Base-by-base conservation (phyloP, 495 filamentous ascomycete species). In the Aspergillus conjunctus region DNA sequence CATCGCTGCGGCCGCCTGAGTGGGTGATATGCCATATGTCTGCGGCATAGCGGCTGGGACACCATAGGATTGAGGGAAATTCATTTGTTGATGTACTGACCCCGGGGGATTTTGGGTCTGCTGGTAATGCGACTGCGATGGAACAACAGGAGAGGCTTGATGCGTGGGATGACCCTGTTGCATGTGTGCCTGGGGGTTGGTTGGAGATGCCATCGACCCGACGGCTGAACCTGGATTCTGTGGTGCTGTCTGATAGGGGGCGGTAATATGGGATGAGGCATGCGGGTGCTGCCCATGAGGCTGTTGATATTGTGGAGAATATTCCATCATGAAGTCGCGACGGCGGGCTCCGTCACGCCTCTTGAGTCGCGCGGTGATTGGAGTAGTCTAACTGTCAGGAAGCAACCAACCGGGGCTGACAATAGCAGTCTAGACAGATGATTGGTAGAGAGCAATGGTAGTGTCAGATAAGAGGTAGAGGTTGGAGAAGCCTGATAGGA, bases 231-330 rank as follows among this genome's bases (percentile, higher is more conserved):
- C 79, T 37, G 79, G 61, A 54, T 80, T 81, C 34, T 73, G 79
- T 30, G 80, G 74, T 12, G 73, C 73, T 53, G 71, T 68, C 67
- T 79, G 79, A 60, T 82, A 83, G 22, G 74, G 68, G 45, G 74
- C 78, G 58, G 79, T 63, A 58, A 83, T 77, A 62, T 84, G 81
- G 43, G 80, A 75, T 22, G 75, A 62, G 26, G 79, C 74, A 64
- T 84, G 81, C 12, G 81, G 76, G 60, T 83, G 80, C 72, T 83
- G 81, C 66, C 76, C 79, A 70, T 82, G 82, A 63, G 79, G 71
- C 68, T 82, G 79, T 72, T 83, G 81, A 71, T 82, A 81, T 66
- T 83, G 81, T 51, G 78, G 70, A 59, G 78, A 73, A 59, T 83
- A 84, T 68, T 84, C 81, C 81, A 84, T 83, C 66, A 66, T 81